Percentiles rank a stretch among this genome's conserved stretches.
These are phyloP conservation scores for Tylopilus intermedius DNA, from an alignment of 768 basidiomycete genomes.

Conservation along the genomic window DNA sequence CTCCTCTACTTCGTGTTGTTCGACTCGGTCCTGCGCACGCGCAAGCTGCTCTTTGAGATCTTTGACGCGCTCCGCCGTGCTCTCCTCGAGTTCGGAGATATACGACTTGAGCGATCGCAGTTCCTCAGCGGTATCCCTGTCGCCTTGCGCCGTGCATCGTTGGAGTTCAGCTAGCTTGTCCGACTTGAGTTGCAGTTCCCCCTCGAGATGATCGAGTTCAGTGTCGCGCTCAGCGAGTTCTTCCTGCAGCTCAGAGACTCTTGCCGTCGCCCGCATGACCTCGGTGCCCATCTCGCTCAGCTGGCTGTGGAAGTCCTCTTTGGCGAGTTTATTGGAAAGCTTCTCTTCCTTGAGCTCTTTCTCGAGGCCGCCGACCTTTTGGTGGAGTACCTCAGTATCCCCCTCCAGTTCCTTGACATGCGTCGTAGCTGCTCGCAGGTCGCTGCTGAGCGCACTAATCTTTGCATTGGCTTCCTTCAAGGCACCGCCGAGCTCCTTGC, in stretches of 20 bases:
- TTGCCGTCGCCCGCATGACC: constrained; percentile 29
- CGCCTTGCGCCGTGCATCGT: constrained; percentile 21
- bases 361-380: constrained; percentile 51
- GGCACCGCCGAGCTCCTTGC: constrained; percentile 64
- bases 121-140: constrained; percentile 28
- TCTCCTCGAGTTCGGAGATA: constrained; percentile 56
- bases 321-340: constrained; percentile 35
- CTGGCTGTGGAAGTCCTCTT: constrained; percentile 36
- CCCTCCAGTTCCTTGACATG: constrained; percentile 61
- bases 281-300: constrained; percentile 28
- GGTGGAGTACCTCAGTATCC: constrained; percentile 49
- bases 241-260: constrained; percentile 40
- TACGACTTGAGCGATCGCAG: constrained; percentile 43
- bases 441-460: constrained; percentile 48
- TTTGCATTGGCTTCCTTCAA: constrained; percentile 62
- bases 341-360: constrained; percentile 53
- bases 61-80: constrained; percentile 47
- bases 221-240: constrained; percentile 40
- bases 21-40: constrained; percentile 41
- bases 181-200: constrained; percentile 39
- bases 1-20: constrained; percentile 40
- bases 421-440: constrained; percentile 47
- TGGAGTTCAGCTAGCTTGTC: constrained; percentile 23
- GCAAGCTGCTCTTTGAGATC: constrained; percentile 53
- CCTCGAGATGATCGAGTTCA: constrained; percentile 29